Evolutionary conservation across 2,329 filamentous ascomycete species (phyloP).

Genomic region (Hirsutella thompsonii): DNA sequence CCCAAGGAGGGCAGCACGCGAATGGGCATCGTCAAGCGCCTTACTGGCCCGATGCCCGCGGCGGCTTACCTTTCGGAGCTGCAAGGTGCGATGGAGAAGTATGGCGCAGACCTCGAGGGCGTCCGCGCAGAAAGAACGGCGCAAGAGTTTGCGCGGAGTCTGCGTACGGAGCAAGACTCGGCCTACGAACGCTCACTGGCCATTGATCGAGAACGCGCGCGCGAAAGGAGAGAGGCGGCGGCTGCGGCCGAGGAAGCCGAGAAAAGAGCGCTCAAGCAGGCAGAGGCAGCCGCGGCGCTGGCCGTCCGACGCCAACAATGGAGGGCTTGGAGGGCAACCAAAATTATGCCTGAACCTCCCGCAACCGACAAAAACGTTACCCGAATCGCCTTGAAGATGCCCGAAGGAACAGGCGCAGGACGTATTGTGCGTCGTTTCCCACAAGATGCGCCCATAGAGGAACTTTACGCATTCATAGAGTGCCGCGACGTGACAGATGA

Average conservation of each 20-base stretch:
- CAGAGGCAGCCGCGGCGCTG: slow-evolving; percentile 43
- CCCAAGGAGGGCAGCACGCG: slow-evolving; percentile 71
- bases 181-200: slow-evolving; percentile 90
- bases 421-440: slow-evolving; percentile 67
- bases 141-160: slow-evolving; percentile 65
- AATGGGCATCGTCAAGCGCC: slow-evolving; percentile 79
- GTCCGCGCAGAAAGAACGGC: slow-evolving; percentile 66
- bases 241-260: slow-evolving; percentile 55
- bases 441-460: slow-evolving; percentile 60
- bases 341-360: slow-evolving; percentile 55
- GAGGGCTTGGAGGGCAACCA: slow-evolving; percentile 65
- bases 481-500: slow-evolving; percentile 57
- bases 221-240: slow-evolving; percentile 64
- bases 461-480: slow-evolving; percentile 92
- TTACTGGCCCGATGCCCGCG: slow-evolving; percentile 59
- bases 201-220: slow-evolving; percentile 71
- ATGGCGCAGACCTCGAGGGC: slow-evolving; percentile 61
- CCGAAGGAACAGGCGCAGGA: slow-evolving; percentile 46
- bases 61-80: slow-evolving; percentile 65
- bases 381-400: slow-evolving; percentile 55
- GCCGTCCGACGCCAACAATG: slow-evolving; percentile 48
- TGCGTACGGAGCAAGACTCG: slow-evolving; percentile 81
- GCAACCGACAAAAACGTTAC: slow-evolving; percentile 53
- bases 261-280: slow-evolving; percentile 44
- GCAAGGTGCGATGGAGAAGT: slow-evolving; percentile 57